phyloP scores from a whole-genome alignment of 306 rosid genomes.

The Trifolium repens region DNA sequence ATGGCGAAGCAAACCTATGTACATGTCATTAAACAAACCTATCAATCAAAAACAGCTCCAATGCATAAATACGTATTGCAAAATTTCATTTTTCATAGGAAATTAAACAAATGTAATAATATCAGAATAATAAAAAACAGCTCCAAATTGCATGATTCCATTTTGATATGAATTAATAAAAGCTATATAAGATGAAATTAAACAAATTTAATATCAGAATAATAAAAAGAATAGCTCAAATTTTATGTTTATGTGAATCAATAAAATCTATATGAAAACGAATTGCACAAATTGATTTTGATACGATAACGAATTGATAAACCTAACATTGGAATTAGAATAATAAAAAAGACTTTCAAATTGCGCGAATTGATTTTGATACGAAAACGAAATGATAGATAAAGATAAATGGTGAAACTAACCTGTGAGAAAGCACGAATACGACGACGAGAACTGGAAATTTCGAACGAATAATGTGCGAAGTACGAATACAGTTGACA shows the following conservation, averaged over 20 bases:
- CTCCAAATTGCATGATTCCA: neutral
- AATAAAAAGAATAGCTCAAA: neutral
- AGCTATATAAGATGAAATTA: neutral
- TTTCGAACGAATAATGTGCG: neutral
- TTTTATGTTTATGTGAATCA: too few relatives aligned
- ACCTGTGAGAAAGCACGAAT: neutral
- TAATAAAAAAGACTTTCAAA: neutral
- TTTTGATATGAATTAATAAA: neutral
- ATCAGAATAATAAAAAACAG: neutral
- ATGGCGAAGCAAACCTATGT: slow-evolving; percentile 46
- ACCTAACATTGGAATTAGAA: neutral
- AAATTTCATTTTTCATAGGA: neutral
- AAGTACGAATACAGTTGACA: neutral
- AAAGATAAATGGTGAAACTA: neutral
- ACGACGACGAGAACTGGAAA: neutral
- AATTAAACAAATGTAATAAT: neutral
- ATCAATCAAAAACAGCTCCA: neutral
- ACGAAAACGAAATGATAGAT: neutral
- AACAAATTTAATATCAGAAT: neutral
- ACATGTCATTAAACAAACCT: neutral
- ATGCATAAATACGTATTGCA: neutral
- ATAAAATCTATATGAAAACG: too few relatives aligned
- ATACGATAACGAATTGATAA: neutral
- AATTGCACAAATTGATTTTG: too few relatives aligned
- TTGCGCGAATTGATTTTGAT: neutral